Evolutionary conservation across 139 green algal genomes (phyloP), one percentile per base, ranked within the genome.

Genomic region (Volvox reticuliferus): DNA sequence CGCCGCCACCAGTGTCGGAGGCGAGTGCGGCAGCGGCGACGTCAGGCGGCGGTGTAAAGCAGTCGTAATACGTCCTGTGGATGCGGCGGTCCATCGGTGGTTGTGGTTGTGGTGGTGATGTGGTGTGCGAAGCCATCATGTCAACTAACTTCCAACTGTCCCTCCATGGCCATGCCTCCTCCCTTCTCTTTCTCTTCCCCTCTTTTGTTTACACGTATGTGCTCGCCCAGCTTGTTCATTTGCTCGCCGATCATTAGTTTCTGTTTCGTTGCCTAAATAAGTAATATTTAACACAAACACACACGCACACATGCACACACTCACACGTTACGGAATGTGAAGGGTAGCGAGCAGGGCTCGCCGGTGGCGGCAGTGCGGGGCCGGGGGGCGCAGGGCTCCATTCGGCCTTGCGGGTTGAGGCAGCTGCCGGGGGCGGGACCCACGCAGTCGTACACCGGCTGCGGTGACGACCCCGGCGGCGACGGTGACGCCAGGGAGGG

Each of bases 381-480:
- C 18, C 37, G 71, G 20, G 85, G 85, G n/a, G 85, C 71, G 44
- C 85, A 89, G 14, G 71, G 71, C 85, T 89, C 85, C 69, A 89
- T 62, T 20, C 71, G 69, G 28, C 85, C 85, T 50, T 89, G 85
- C 1, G 85, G 85, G 85, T 83, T 89, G n/a, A 89, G 71, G 37
- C 85, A 89, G 37, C 18, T 0, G n/a, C 85, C 85, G 1, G 85
- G 44, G 0, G 71, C 1, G 18, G 69, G 85, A 37, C 71, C 85
- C 71, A 89, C 71, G 50, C 85, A 89, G 85, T 89, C 85, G 85
- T 61, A 89, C 16, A 69, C 36, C 28, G 84, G 84, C n/a, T 50
- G 44, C n/a, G 50, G 71, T 0, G 5, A 17, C 78, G 78, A 12
- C 21, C 26, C 14, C 71, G 71, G 14, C 2, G 71, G 20, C 71